Percentiles rank a stretch among this genome's conserved stretches.
phyloP scores from a whole-genome alignment of 805 yeast species.

The Nakazawaea wyomingensis region DNA sequence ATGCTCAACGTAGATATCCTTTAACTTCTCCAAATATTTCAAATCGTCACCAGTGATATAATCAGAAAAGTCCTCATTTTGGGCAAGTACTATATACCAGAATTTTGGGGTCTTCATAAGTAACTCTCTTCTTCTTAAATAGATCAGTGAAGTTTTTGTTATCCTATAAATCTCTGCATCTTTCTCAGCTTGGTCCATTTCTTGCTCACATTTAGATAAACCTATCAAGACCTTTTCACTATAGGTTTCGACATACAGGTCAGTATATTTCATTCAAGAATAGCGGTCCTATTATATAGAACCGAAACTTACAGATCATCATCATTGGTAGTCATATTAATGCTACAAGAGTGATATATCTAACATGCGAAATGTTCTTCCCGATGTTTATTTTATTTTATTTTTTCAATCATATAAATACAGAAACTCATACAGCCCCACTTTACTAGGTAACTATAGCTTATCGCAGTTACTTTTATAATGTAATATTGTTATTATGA shows the following conservation, averaged over 20 bases:
- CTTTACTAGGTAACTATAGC: too few species aligned
- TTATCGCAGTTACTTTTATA: background rate
- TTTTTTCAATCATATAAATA: too few species aligned
- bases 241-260: background rate
- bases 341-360: too few species aligned
- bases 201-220: conserved; percentile 53
- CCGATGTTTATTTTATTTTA: too few species aligned
- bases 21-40: conserved; percentile 63
- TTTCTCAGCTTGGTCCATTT: conserved; percentile 54
- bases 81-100: conserved; percentile 85
- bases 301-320: background rate
- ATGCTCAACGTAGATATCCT: conserved; percentile 58
- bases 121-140: conserved; percentile 48
- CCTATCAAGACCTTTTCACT: conserved; percentile 36
- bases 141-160: conserved; percentile 50
- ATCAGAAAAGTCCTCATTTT: conserved; percentile 81
- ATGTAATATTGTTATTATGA: background rate
- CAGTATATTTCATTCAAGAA: background rate
- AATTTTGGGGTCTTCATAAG: conserved; percentile 60
- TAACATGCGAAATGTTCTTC: too few species aligned
- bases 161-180: conserved; percentile 54
- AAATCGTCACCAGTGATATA: conserved; percentile 72
- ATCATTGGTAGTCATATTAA: background rate
- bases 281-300: too few species aligned
- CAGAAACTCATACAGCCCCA: too few species aligned